Conservation (phyloP, 2,329 filamentous ascomycete genomes). For the Calonectria montana region DNA sequence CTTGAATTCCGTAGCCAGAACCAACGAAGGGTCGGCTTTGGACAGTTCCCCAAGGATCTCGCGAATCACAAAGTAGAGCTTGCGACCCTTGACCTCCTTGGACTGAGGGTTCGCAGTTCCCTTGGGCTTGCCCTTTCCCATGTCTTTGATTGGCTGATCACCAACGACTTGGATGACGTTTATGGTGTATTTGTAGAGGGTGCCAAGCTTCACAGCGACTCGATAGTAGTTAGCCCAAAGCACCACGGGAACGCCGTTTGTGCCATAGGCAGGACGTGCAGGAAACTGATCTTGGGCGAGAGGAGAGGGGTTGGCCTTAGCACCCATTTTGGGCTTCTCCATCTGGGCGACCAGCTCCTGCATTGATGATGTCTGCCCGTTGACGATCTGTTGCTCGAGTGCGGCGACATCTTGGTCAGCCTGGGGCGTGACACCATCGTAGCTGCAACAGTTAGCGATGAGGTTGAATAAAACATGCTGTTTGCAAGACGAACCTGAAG, state of each 20-base stretch:
- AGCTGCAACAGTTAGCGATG: conserved; percentile 33
- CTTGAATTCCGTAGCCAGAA: conserved; percentile 63
- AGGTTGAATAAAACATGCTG: not conserved
- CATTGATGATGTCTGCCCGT: conserved; percentile 41
- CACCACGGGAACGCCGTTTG: conserved; percentile 52
- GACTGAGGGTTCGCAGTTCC: conserved; percentile 14
- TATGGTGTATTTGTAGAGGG: conserved; percentile 60
- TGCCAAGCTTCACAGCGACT: conserved; percentile 51
- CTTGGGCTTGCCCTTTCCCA: conserved; percentile 20
- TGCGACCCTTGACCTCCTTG: conserved; percentile 54
- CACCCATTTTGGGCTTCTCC: conserved; percentile 47
- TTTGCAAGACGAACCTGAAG: conserved; percentile 33
- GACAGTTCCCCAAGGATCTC: conserved; percentile 51
- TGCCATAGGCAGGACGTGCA: conserved; percentile 62
- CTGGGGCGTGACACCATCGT: conserved; percentile 31
- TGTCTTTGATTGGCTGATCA: conserved; percentile 16
- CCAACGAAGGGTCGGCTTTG: conserved; percentile 41
- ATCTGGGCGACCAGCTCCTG: conserved; percentile 50
- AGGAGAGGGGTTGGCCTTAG: conserved; percentile 23
- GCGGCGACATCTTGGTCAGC: conserved; percentile 44
- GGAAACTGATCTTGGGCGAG: conserved; percentile 51
- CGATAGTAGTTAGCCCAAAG: conserved; percentile 69
- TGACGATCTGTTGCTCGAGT: conserved; percentile 56
- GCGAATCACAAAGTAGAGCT: conserved; percentile 56
- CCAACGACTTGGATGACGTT: conserved; percentile 45